These are phyloP conservation scores for Tetraselmis chui DNA, from an alignment of 139 green algal species.

Conservation along the genomic window DNA sequence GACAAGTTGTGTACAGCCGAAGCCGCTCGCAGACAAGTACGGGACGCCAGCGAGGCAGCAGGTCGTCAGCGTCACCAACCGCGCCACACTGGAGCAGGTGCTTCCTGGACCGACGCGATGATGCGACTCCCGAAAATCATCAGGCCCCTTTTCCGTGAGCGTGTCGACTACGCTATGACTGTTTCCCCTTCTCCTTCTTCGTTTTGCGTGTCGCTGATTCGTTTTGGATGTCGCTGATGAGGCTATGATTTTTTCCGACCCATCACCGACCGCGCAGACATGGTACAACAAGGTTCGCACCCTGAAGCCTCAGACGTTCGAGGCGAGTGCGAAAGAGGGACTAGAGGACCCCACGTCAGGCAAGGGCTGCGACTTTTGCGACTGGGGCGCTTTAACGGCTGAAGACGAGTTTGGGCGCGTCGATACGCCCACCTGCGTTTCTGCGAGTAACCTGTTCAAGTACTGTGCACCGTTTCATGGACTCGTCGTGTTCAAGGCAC, in stretches of 20 bases:
- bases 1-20: neutral
- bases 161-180: no score
- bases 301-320: constrained; percentile 65
- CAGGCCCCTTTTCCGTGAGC: no score
- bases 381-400: constrained; percentile 51
- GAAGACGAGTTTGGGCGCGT: constrained; percentile 44
- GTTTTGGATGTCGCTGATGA: no score
- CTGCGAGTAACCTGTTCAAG: constrained; percentile 82
- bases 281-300: constrained; percentile 66
- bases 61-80: constrained; percentile 7
- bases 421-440: constrained; percentile 27
- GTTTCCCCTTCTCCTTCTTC: no score
- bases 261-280: constrained; percentile 28
- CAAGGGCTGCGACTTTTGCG: constrained; percentile 69
- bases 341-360: constrained; percentile 41
- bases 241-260: no score
- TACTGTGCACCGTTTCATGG: constrained; percentile 63
- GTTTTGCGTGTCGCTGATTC: no score
- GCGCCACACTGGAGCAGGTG: neutral
- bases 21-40: neutral
- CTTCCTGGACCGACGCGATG: neutral
- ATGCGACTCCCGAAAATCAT: no score
- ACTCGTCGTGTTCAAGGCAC: constrained; percentile 73
- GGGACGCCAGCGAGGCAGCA: neutral
- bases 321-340: neutral